Conservation (phyloP, 2,329 filamentous ascomycete genomes). For the Neonectria magnoliae region DNA sequence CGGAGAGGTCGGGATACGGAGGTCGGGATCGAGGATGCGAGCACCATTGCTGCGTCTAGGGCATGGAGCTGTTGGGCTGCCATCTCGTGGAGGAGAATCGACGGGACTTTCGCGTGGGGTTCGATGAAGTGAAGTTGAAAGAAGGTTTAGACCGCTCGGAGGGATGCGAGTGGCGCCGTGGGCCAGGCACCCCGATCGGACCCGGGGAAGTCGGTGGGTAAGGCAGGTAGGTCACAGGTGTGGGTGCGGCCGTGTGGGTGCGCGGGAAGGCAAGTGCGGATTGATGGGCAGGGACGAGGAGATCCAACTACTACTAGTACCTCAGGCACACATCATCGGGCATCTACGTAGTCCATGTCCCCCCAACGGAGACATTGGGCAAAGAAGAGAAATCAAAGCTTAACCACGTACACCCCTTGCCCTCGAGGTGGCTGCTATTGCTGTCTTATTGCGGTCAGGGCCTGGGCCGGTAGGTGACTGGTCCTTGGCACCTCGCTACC, state of each 20-base stretch:
- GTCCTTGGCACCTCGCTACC: slow-evolving; percentile 36
- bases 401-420: slow-evolving; percentile 8
- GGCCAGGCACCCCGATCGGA: slow-evolving; percentile 28
- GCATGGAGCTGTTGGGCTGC: not conserved
- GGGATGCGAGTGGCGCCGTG: slow-evolving; percentile 34
- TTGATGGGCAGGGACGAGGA: slow-evolving; percentile 10
- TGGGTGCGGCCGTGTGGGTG: not conserved
- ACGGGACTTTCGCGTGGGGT: not conserved
- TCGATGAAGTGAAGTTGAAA: slow-evolving; percentile 29
- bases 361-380: not conserved
- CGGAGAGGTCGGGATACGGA: slow-evolving; percentile 2
- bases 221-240: slow-evolving; percentile 14
- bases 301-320: not conserved
- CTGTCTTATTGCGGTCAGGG: slow-evolving; percentile 34
- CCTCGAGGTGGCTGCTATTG: slow-evolving; percentile 32
- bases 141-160: slow-evolving; percentile 37
- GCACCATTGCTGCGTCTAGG: slow-evolving; percentile 2
- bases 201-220: slow-evolving; percentile 25
- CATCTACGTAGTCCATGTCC: not conserved
- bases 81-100: not conserved
- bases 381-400: slow-evolving; percentile 14
- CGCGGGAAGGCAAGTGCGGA: slow-evolving; percentile 17
- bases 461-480: slow-evolving; percentile 31
- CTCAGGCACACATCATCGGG: slow-evolving; percentile 2
- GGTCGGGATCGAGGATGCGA: not conserved